Base-by-base conservation (phyloP, 1,284 basidiomycete genomes). In the Sporisorium scitamineum region DNA sequence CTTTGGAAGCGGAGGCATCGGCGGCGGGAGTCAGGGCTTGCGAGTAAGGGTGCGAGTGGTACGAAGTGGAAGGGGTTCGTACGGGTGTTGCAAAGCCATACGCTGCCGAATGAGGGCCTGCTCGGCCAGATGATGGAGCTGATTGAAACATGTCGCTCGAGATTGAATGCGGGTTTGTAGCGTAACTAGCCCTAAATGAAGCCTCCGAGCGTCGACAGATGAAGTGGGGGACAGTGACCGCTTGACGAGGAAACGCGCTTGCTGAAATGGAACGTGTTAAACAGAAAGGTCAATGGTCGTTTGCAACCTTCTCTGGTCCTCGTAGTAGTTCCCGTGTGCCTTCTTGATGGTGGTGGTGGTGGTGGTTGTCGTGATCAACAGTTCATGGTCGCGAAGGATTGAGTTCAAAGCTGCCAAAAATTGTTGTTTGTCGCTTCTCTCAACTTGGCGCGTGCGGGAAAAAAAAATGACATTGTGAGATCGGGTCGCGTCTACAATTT, bases 51-150 rank as follows among this genome's bases (percentile, higher is more conserved):
- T n/a, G n/a, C 7, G 39, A 42, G 18, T 54, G 50, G 45, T 58
- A 58, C 18, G 53, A 70, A 2, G 67, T 63, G 3, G 67, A 70
- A 4, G 69, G 55, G 3, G 62, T 55, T 4, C 69, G 62, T 10
- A 71, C 54, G 5, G 69, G 69, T 9, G 69, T 71, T 1, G 69
- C 69, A 20, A 71, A 71, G 41, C 50, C 62, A 22, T 65, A 65
- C 32, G 52, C 18, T 10, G 54, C 18, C n/a, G 52, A 42, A 18
- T 57, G 44, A 20, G 59, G 42, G 13, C 37, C 51, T 13, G 13
- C 44, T 2, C 52, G 42, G 18, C 55, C 44, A 29, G 58, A 48
- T 10, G 66, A 52, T 31, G 59, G 37, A 18, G 55, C 42, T 27
- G 60, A 37, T 31, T 54, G 34, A 31, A 48, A 61, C 66, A 61